These are phyloP conservation scores for Medicago truncatula DNA, from an alignment of 306 rosid genomes.

Conservation along the genomic window MtrunA17r5.0-ANR NC_053045.1:44479001-44479500, in stretches of 20 bases:
- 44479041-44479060: background rate
- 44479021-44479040: no score
- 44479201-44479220: background rate
- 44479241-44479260: slow-evolving; percentile 4
- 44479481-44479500: no score
- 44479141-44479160: background rate
- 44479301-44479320: background rate
- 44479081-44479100: slow-evolving; percentile 6
- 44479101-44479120: background rate
- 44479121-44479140: background rate
- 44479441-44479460: background rate
- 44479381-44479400: background rate
- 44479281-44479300: background rate
- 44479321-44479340: background rate
- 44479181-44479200: background rate
- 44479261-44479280: background rate
- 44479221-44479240: background rate
- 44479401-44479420: background rate
- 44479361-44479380: slow-evolving; percentile 11
- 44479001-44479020: slow-evolving; percentile 1
- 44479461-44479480: no score
- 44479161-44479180: background rate
- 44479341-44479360: slow-evolving; percentile 2
- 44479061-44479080: background rate
- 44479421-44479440: slow-evolving; percentile 4